phyloP scores from a whole-genome alignment of 768 basidiomycete genomes.

The Kondoa malvinella region DNA sequence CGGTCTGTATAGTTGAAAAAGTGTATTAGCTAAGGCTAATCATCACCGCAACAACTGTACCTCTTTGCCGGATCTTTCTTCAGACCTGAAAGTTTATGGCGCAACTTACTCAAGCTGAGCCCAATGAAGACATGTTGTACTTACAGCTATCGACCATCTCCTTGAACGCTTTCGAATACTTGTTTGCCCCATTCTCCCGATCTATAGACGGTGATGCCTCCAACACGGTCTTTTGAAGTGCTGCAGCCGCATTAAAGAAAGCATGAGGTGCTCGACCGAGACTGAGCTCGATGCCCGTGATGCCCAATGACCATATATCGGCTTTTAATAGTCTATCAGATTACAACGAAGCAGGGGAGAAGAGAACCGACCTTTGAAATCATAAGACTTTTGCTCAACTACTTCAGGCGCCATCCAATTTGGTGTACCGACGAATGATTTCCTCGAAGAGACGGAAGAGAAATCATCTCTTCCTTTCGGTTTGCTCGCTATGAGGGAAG shows the following conservation, averaged over 20 bases:
- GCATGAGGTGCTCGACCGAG: slow-evolving; percentile 76
- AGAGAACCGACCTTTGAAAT: slow-evolving; percentile 33
- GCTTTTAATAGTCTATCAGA: too few relatives aligned
- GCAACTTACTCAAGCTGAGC: background rate
- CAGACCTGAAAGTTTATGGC: slow-evolving; percentile 31
- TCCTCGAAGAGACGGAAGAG: slow-evolving; percentile 58
- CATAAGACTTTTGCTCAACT: slow-evolving; percentile 66
- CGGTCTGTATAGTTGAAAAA: slow-evolving; percentile 38
- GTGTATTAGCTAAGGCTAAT: slow-evolving; percentile 1
- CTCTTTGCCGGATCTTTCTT: slow-evolving; percentile 65
- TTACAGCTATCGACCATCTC: slow-evolving; percentile 61
- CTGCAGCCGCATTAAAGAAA: slow-evolving; percentile 52
- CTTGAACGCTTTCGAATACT: slow-evolving; percentile 64
- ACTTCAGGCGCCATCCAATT: slow-evolving; percentile 97
- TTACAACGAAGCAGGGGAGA: too few relatives aligned
- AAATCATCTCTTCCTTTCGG: slow-evolving; percentile 37
- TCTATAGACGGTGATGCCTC: slow-evolving; percentile 63
- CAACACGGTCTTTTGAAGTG: slow-evolving; percentile 64
- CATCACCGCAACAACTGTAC: slow-evolving; percentile 31
- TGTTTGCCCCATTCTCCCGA: slow-evolving; percentile 50
- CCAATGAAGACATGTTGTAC: background rate
- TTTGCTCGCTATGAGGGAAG: slow-evolving; percentile 55
- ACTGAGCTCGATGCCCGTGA: slow-evolving; percentile 77
- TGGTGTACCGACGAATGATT: slow-evolving; percentile 89
- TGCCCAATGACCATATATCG: slow-evolving; percentile 93